Evolutionary conservation across 306 rosid genomes (phyloP).

Genomic region (Aeschynomene evenia): DNA sequence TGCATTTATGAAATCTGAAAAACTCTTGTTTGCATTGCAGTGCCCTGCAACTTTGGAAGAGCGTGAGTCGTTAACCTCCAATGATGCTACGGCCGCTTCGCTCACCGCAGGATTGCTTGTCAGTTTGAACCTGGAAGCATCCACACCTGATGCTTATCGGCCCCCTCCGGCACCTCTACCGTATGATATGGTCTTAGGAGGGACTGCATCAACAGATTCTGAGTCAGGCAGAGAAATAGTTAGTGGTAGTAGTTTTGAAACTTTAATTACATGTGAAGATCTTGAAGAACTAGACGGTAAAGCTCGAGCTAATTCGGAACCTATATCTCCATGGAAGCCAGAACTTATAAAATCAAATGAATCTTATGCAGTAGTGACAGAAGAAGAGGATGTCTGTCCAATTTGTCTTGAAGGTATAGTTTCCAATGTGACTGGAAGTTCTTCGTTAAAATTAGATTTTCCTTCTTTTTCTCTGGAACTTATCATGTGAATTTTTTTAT

Average conservation of each 20-base stretch:
- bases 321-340: constrained; percentile 42
- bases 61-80: constrained; percentile 48
- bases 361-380: constrained; percentile 31
- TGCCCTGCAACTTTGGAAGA: constrained; percentile 63
- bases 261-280: constrained; percentile 51
- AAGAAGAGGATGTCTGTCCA: constrained; percentile 84
- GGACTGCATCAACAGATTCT: constrained; percentile 49
- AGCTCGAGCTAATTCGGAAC: constrained; percentile 45
- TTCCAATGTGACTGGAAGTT: background rate
- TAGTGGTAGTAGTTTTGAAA: constrained; percentile 54
- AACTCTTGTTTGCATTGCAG: constrained; percentile 47
- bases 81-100: constrained; percentile 38
- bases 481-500: background rate
- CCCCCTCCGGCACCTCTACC: constrained; percentile 85
- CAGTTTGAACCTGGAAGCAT: constrained; percentile 48
- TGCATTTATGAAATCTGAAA: constrained; percentile 2
- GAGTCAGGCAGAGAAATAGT: constrained; percentile 52
- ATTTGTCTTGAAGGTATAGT: constrained; percentile 84
- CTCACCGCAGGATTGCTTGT: constrained; percentile 57
- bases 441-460: no score
- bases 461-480: background rate
- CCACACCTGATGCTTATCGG: constrained; percentile 72
- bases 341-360: constrained; percentile 46
- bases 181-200: constrained; percentile 61
- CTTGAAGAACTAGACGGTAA: constrained; percentile 53